Evolutionary conservation across 805 yeast genomes (phyloP).

Genomic region (Metschnikowia gruessii): DNA sequence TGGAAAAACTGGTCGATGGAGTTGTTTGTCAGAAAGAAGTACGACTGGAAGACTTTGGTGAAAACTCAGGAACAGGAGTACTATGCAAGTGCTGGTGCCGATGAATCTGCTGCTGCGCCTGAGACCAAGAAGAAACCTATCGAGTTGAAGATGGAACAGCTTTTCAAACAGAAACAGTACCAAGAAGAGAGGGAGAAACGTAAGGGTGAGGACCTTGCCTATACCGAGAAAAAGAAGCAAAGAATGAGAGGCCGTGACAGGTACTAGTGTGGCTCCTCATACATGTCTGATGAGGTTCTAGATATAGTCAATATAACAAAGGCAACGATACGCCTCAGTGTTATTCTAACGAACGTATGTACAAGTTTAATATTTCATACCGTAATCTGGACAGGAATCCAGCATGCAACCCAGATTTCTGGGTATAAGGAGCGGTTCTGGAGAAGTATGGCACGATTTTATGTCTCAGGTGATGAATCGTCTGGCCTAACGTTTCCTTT

Average conservation of each 20-base stretch:
- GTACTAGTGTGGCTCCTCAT: not conserved
- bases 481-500: too few species aligned
- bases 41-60: slow-evolving; percentile 75
- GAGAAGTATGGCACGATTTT: too few species aligned
- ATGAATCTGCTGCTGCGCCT: slow-evolving; percentile 12
- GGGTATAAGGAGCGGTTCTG: too few species aligned
- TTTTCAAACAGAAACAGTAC: slow-evolving; percentile 30
- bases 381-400: too few species aligned
- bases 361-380: not conserved
- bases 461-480: too few species aligned
- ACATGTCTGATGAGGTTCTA: too few species aligned
- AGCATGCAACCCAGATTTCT: not conserved
- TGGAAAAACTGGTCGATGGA: slow-evolving; percentile 97
- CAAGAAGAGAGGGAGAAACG: slow-evolving; percentile 30
- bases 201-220: slow-evolving; percentile 21
- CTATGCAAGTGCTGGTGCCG: slow-evolving; percentile 21
- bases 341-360: not conserved
- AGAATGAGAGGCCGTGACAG: slow-evolving; percentile 16
- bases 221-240: slow-evolving; percentile 13
- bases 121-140: slow-evolving; percentile 35
- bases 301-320: too few species aligned
- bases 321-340: too few species aligned
- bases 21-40: slow-evolving; percentile 63
- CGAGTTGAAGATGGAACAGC: slow-evolving; percentile 40
- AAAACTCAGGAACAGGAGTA: slow-evolving; percentile 44